Evolutionary conservation across 257 asterid species (phyloP), one percentile per base, ranked within the genome.

Genomic region (Solanum dulcamara): DNA sequence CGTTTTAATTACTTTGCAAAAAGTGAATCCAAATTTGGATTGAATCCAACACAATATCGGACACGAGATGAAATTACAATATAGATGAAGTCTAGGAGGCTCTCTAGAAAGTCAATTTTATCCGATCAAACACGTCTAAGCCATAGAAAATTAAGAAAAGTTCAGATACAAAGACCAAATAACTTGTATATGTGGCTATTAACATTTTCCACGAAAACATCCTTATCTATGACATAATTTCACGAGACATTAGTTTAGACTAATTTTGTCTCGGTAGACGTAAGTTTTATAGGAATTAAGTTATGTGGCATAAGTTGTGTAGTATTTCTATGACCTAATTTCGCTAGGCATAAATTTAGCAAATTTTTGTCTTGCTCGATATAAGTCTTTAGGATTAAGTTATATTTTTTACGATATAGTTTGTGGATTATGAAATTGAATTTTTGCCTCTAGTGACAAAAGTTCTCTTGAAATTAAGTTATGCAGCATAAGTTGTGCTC

Each of bases 181-280:
- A 85, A 68, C 18, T 70, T 66, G 3, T 4, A 62, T 38, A n/a
- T 72, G 33, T 85, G 70, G 44, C 83, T 59, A 55, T 7, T 14
- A 24, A 28, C 28, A 48, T 28, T 84, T 86, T 84, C 85, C 86
- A 28, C n/a, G n/a, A n/a, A n/a, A n/a, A n/a, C n/a, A n/a, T n/a
- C n/a, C n/a, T n/a, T n/a, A n/a, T n/a, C n/a, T n/a, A n/a, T n/a
- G n/a, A n/a, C n/a, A n/a, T n/a, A n/a, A n/a, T n/a, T n/a, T n/a
- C n/a, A n/a, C n/a, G n/a, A n/a, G n/a, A n/a, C n/a, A n/a, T n/a
- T n/a, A n/a, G n/a, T n/a, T n/a, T n/a, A n/a, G n/a, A n/a, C n/a
- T n/a, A n/a, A n/a, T n/a, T n/a, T n/a, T n/a, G n/a, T n/a, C n/a
- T n/a, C n/a, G n/a, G n/a, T n/a, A n/a, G n/a, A n/a, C n/a, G n/a